These are phyloP conservation scores for Colletotrichum sp. DNA, from an alignment of 2,329 filamentous ascomycete species.

Conservation along the genomic window DNA sequence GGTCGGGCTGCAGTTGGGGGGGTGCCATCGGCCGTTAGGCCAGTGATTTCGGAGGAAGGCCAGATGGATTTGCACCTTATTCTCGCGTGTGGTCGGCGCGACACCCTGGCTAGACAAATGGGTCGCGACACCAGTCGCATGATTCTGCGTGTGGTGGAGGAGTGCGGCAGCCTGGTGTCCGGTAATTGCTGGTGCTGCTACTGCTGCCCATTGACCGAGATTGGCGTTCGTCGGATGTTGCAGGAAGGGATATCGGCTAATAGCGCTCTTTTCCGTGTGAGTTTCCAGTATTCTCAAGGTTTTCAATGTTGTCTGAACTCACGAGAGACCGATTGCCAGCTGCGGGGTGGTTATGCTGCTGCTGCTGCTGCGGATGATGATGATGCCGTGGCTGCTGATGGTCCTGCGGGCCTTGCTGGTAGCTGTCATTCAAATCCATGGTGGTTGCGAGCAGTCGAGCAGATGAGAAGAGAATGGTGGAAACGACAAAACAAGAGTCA, in stretches of 20 bases:
- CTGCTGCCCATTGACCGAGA: neutral
- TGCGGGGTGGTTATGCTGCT: neutral
- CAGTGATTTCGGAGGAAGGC: neutral
- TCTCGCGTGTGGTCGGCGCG: neutral
- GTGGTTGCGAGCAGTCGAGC: neutral
- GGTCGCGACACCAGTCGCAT: neutral
- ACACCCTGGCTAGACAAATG: neutral
- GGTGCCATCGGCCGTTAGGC: neutral
- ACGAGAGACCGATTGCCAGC: neutral
- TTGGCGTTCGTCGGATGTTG: neutral
- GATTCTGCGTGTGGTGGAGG: neutral
- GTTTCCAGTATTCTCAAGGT: neutral
- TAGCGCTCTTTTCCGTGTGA: neutral
- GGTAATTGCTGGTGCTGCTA: neutral
- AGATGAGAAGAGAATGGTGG: neutral
- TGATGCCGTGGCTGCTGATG: neutral
- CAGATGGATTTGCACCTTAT: neutral
- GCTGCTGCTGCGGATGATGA: neutral
- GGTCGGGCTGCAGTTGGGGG: neutral
- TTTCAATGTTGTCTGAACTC: neutral
- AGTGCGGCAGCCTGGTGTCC: neutral
- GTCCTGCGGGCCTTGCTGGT: neutral
- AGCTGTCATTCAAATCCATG: neutral
- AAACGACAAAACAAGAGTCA: neutral
- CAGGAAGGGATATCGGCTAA: neutral